Evolutionary conservation across 1,284 basidiomycete species (phyloP).

Genomic region (Moniliella sp.): DNA sequence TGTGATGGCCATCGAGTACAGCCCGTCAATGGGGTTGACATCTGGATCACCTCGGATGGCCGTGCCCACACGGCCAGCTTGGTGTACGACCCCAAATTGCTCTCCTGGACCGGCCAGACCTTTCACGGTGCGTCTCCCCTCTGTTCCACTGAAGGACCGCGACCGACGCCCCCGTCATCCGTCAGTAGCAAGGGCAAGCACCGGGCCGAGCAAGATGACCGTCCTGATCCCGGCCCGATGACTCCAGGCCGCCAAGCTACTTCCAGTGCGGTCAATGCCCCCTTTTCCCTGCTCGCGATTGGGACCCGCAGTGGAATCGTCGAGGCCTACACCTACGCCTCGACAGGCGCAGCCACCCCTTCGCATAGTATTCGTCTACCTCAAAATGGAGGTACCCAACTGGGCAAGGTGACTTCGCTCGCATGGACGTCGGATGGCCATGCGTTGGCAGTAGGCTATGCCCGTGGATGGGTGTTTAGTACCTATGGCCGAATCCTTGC

Average conservation of each 20-base stretch:
- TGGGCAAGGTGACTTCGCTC: conserved; percentile 53
- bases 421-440: conserved; percentile 64
- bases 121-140: conserved; percentile 4
- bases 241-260: neutral
- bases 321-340: conserved; percentile 20
- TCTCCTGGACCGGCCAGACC: neutral
- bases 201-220: neutral
- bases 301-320: conserved; percentile 48
- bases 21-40: conserved; percentile 18
- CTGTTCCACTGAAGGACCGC: neutral
- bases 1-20: too few species aligned
- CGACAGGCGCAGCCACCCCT: conserved; percentile 30
- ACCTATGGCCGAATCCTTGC: conserved; percentile 65
- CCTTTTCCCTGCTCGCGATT: conserved; percentile 63
- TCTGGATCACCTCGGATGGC: conserved; percentile 23
- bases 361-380: conserved; percentile 10
- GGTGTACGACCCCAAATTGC: conserved; percentile 6
- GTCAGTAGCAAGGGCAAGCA: neutral
- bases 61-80: conserved; percentile 13
- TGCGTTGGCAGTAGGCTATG: conserved; percentile 85
- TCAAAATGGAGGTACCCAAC: conserved; percentile 15
- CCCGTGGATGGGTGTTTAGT: conserved; percentile 72
- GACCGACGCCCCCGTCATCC: too few species aligned
- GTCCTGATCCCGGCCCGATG: neutral
- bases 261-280: conserved; percentile 63